Base-by-base conservation (phyloP, 2,329 filamentous ascomycete species). In the Colletotrichum plurivorum region DNA sequence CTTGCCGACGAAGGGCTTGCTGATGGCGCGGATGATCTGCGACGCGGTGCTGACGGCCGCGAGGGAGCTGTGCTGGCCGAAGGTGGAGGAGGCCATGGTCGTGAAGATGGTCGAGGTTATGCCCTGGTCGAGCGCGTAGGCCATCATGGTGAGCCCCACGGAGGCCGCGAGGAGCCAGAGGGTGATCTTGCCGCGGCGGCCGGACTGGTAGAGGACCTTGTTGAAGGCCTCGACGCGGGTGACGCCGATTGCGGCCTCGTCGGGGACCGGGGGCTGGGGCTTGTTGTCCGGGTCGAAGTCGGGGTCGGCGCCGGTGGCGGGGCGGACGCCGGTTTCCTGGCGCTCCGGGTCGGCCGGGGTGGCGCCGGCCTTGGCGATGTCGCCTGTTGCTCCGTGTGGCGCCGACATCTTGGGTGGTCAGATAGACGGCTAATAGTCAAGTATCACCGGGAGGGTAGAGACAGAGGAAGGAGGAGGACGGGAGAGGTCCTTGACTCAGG, bases 1-100 rank as follows among this genome's bases (percentile, higher is more conserved):
- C 74, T 81, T 81, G 52, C 78, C 79, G 62, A 79, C 78, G 39
- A 81, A 81, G 2, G 79, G 79, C 73, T 81, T 81, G 76, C 77
- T 78, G 58, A 81, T 78, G 59, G 79, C 79, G 1, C 78, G 76
- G 69, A 81, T 80, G 67, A 81, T 81, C 60, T 78, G 76, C 20
- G 76, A 75, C 15, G 77, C 76, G 4, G 73, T 80, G 36, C 63
- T 76, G 66, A 80, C 78, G 46, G 79, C 73, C 3, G 71, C 78
- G 13, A 80, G 76, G 52, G 73, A 71, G 59, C 76, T 77, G 71
- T 80, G 78, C 43, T 74, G 56, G 0, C 74, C 73, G 62, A 81
- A 81, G 1, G 76, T 78, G 4, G 79, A 81, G 16, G 70, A 71
- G 31, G 79, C 79, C 71, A 80, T 70, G 16, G 77, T 77, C 51